phyloP scores from a whole-genome alignment of 768 basidiomycete genomes.

The Tylopilus rubrobrunneus region DNA sequence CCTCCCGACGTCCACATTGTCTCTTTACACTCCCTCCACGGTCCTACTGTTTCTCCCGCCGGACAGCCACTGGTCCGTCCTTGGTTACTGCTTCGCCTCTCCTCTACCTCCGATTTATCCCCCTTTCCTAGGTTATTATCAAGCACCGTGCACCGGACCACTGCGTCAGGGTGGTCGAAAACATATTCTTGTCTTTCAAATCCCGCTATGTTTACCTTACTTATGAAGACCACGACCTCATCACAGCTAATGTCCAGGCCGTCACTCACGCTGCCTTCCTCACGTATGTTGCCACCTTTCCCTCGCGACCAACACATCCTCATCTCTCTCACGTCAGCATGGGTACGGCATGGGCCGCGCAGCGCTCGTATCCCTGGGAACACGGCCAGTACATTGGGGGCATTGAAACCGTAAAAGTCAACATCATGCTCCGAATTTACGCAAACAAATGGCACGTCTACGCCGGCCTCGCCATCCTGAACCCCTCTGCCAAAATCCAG shows the following conservation, averaged over 20 bases:
- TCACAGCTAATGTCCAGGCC: constrained; percentile 98
- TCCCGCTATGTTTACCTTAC: constrained; percentile 88
- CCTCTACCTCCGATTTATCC: no score
- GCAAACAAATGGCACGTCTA: constrained; percentile 99
- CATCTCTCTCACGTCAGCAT: constrained; percentile 52
- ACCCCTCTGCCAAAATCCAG: constrained; percentile 83
- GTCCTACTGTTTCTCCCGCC: constrained; percentile 80
- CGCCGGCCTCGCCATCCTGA: constrained; percentile 96
- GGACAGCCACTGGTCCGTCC: constrained; percentile 83
- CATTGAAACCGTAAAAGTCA: constrained; percentile 95
- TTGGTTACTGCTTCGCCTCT: background rate
- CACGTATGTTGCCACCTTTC: constrained; percentile 48
- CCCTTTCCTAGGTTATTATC: constrained; percentile 69
- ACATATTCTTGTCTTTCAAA: constrained; percentile 71
- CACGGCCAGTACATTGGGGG: constrained; percentile 92
- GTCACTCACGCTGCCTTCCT: constrained; percentile 98
- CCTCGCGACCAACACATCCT: constrained; percentile 1
- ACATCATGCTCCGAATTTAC: constrained; percentile 94
- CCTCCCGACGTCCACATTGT: constrained; percentile 86
- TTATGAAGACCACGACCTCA: constrained; percentile 95
- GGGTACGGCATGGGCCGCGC: constrained; percentile 92
- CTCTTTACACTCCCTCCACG: constrained; percentile 93
- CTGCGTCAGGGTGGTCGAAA: constrained; percentile 74
- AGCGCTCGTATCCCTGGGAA: constrained; percentile 89
- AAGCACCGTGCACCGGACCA: constrained; percentile 77